Conservation (phyloP, 1,284 basidiomycete species). For the Ustilago nuda region DNA sequence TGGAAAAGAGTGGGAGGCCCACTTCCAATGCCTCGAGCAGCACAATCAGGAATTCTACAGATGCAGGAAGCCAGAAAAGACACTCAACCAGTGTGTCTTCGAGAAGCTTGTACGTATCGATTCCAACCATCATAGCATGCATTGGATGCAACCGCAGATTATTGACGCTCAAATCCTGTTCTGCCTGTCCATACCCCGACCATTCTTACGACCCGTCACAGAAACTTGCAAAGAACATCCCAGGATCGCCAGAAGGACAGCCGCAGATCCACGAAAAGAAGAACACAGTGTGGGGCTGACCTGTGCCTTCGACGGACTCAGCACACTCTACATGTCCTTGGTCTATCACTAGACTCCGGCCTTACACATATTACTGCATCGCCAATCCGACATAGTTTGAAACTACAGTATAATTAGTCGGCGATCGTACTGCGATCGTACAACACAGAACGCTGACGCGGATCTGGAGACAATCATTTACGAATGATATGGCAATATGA, state of each 20-base stretch:
- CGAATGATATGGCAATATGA: not conserved
- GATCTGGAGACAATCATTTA: not conserved
- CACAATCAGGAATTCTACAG: conserved; percentile 97
- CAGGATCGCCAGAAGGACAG: conserved; percentile 86
- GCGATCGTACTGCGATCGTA: not conserved
- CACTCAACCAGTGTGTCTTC: conserved; percentile 94
- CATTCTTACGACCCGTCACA: conserved; percentile 71
- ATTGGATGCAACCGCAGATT: not conserved
- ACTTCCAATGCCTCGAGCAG: conserved; percentile 94
- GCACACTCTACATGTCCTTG: not conserved
- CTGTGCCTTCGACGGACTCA: not conserved
- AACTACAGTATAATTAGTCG: conserved; percentile 58
- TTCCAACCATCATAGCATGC: not conserved
- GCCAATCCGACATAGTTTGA: conserved; percentile 12
- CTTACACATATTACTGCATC: conserved; percentile 14
- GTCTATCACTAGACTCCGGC: conserved; percentile 15
- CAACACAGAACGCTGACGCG: not conserved
- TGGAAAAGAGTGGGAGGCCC: conserved; percentile 85
- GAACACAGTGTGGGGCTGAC: conserved; percentile 76
- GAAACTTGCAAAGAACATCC: conserved; percentile 92
- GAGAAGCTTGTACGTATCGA: conserved; percentile 78
- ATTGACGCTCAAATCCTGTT: not conserved
- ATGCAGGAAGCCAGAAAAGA: conserved; percentile 89
- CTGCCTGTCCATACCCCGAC: not conserved
- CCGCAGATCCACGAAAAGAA: conserved; percentile 89